phyloP scores from a whole-genome alignment of 257 asterid species.

The Solanum megistacrolobum region DNA sequence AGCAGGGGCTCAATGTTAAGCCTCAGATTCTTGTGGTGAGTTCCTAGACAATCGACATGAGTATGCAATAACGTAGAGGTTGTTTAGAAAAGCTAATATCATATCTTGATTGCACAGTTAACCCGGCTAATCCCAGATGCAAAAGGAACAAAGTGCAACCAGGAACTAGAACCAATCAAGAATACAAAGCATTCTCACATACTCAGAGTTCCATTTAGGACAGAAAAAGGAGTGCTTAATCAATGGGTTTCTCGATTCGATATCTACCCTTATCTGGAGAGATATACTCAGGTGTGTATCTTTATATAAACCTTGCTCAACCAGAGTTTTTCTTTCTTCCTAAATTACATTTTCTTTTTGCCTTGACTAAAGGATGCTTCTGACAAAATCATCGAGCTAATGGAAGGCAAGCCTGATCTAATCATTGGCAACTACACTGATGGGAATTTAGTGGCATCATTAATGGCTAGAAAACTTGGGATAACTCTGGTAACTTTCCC shows the following conservation, averaged over 20 bases:
- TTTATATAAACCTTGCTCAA: background rate
- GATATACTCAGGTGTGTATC: slow-evolving; percentile 51
- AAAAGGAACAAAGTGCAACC: slow-evolving; percentile 77
- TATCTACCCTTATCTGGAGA: slow-evolving; percentile 81
- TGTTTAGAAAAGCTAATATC: background rate
- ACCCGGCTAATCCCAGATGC: slow-evolving; percentile 87
- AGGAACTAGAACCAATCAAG: slow-evolving; percentile 59
- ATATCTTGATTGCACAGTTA: slow-evolving; percentile 32
- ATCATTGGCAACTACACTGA: slow-evolving; percentile 83
- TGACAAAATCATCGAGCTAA: slow-evolving; percentile 47
- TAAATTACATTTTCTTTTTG: background rate
- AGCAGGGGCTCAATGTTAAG: slow-evolving; percentile 75
- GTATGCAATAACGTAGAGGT: background rate
- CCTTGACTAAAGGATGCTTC: slow-evolving; percentile 45
- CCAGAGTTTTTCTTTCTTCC: background rate
- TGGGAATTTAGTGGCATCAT: slow-evolving; percentile 90
- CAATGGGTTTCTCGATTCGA: slow-evolving; percentile 94
- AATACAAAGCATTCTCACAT: slow-evolving; percentile 83
- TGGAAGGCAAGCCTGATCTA: slow-evolving; percentile 93
- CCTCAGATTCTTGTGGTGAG: slow-evolving; percentile 91
- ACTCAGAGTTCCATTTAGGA: slow-evolving; percentile 75
- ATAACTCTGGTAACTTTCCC: slow-evolving; percentile 51
- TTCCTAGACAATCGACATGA: background rate
- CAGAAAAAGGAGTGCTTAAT: slow-evolving; percentile 57
- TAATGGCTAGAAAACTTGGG: slow-evolving; percentile 91